Percentiles rank a stretch among this genome's conserved stretches.
Conservation (phyloP, 108 stramenopile species). For the Mayamaea pseudoterrestris region DNA sequence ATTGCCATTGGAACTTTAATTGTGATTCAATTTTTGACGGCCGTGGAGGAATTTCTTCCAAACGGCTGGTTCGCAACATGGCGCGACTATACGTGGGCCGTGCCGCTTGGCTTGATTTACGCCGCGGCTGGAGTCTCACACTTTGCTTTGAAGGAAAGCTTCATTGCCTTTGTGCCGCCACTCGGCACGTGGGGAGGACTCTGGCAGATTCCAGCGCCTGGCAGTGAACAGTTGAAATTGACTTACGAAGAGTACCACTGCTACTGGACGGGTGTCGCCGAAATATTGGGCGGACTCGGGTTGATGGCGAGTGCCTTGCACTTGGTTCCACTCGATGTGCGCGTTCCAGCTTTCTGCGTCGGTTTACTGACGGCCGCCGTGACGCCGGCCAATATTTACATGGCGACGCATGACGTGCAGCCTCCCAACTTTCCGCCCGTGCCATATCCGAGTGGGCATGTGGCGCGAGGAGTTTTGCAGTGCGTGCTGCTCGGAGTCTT, state of each 20-base stretch:
- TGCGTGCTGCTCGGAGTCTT: conserved; percentile 57
- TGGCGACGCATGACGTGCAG: conserved; percentile 79
- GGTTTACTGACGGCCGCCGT: conserved; percentile 52
- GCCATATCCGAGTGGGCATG: conserved; percentile 59
- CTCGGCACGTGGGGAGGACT: conserved; percentile 78
- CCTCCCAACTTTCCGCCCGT: conserved; percentile 29
- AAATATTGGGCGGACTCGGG: conserved; percentile 57
- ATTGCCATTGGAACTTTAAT: conserved; percentile 35
- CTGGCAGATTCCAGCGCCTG: conserved; percentile 70
- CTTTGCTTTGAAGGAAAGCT: conserved; percentile 59
- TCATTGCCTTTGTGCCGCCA: conserved; percentile 67
- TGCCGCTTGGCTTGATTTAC: conserved; percentile 58
- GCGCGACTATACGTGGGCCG: conserved; percentile 55
- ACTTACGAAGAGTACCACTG: conserved; percentile 72
- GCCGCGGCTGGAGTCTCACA: conserved; percentile 64
- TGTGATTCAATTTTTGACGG: conserved; percentile 25
- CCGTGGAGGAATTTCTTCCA: conserved; percentile 31
- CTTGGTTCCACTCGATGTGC: conserved; percentile 11
- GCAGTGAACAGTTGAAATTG: conserved; percentile 41
- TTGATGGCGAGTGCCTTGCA: conserved; percentile 26
- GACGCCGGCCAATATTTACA: conserved; percentile 85
- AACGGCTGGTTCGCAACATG: conserved; percentile 44
- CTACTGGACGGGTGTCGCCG: conserved; percentile 73
- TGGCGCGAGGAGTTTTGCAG: conserved; percentile 49
- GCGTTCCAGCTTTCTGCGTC: conserved; percentile 42